phyloP scores from a whole-genome alignment of 306 rosid genomes.

The Psophocarpus tetragonolobus region DNA sequence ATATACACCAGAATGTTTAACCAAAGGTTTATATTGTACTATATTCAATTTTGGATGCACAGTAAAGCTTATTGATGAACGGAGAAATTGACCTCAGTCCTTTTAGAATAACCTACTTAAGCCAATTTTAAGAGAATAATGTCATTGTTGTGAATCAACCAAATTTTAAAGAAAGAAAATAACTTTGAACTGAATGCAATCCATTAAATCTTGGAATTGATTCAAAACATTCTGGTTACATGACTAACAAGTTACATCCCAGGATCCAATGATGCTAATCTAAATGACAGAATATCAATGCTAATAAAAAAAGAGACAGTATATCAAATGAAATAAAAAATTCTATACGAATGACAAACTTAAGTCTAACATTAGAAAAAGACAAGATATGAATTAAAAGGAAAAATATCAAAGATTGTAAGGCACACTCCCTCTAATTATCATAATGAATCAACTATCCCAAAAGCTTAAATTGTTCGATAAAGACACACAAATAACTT shows the following conservation, averaged over 20 bases:
- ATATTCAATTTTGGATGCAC: slow-evolving; percentile 4
- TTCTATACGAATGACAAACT: background rate
- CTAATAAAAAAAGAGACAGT: too few species aligned
- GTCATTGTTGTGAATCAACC: background rate
- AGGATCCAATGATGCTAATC: background rate
- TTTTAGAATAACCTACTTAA: background rate
- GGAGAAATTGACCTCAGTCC: background rate
- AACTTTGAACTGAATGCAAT: background rate
- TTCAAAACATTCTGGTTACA: background rate
- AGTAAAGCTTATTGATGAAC: slow-evolving; percentile 1
- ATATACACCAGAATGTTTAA: slow-evolving; percentile 23
- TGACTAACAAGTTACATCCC: background rate
- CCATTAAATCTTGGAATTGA: background rate
- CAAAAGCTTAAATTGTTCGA: background rate
- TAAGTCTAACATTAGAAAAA: background rate
- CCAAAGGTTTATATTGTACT: background rate
- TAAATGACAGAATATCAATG: background rate
- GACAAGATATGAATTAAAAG: background rate
- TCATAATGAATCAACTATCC: background rate
- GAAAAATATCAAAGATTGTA: background rate
- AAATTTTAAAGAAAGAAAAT: background rate
- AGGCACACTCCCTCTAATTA: background rate
- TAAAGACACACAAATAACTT: background rate
- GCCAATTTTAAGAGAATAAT: slow-evolving; percentile 10
- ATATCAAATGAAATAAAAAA: too few species aligned